Conservation (phyloP, 108 stramenopile species). For the Skeletonema tropicum region DNA sequence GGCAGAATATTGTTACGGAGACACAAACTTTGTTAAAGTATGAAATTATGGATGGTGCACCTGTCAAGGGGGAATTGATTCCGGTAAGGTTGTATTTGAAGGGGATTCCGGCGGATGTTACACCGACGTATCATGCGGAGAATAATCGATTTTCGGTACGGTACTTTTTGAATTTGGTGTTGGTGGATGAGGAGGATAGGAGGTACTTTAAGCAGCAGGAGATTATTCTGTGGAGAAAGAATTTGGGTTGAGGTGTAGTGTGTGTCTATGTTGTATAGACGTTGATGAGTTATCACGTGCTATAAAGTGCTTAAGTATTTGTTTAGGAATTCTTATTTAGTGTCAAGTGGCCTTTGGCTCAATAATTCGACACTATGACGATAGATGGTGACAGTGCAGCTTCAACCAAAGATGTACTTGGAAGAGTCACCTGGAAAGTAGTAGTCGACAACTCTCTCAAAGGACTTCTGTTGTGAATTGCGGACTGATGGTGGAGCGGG, state of each 20-base stretch:
- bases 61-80: constrained; percentile 92
- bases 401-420: constrained; percentile 6
- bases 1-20: constrained; percentile 89
- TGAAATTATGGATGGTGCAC: constrained; percentile 99
- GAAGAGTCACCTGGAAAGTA: constrained; percentile 1
- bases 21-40: constrained; percentile 97
- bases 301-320: background rate
- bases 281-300: no score
- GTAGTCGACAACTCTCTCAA: background rate
- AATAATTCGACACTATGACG: background rate
- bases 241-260: constrained; percentile 71
- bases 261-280: background rate
- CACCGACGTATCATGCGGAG: constrained; percentile 94
- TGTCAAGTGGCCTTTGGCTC: background rate
- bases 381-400: background rate
- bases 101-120: constrained; percentile 96
- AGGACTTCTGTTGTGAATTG: background rate
- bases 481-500: background rate
- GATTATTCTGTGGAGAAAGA: constrained; percentile 95
- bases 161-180: constrained; percentile 98
- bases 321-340: background rate
- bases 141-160: constrained; percentile 96
- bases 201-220: constrained; percentile 99
- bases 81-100: constrained; percentile 85
- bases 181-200: constrained; percentile 99